Percentiles rank a stretch among this genome's conserved stretches.
Conservation (phyloP, 2,329 filamentous ascomycete species). For the Knufia petricola region DNA sequence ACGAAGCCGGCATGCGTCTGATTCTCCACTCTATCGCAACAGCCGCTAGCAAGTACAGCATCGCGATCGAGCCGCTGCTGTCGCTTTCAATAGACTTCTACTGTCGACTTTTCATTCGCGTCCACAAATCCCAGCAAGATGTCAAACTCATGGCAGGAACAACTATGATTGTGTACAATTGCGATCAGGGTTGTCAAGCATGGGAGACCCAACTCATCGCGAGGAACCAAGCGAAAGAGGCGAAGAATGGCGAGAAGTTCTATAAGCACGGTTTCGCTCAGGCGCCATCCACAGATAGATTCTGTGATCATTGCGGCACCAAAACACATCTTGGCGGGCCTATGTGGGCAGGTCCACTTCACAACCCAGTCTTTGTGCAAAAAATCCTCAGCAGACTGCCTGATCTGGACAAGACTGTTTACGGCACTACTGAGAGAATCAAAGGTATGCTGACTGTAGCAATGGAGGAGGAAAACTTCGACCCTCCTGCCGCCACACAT, state of each 20-base stretch:
- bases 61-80: slow-evolving; percentile 80
- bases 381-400: slow-evolving; percentile 66
- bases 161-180: slow-evolving; percentile 87
- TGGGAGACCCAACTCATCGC: slow-evolving; percentile 77
- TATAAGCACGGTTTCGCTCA: slow-evolving; percentile 71
- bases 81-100: slow-evolving; percentile 97
- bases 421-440: slow-evolving; percentile 70
- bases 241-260: slow-evolving; percentile 61
- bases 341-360: slow-evolving; percentile 87
- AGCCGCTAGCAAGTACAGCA: slow-evolving; percentile 72
- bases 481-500: too few species aligned
- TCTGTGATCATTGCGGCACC: slow-evolving; percentile 74
- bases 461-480: slow-evolving; percentile 57
- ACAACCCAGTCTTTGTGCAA: slow-evolving; percentile 73
- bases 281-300: slow-evolving; percentile 55
- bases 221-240: slow-evolving; percentile 54
- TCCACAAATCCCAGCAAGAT: slow-evolving; percentile 67
- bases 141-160: slow-evolving; percentile 88
- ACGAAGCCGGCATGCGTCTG: slow-evolving; percentile 80
- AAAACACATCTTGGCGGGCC: slow-evolving; percentile 84
- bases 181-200: slow-evolving; percentile 81
- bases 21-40: slow-evolving; percentile 74
- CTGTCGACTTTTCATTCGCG: slow-evolving; percentile 73
- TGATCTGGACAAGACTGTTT: slow-evolving; percentile 55
- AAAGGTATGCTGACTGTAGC: slow-evolving; percentile 88